Evolutionary conservation across 768 basidiomycete species (phyloP), one percentile per base, ranked within the genome.

Genomic region (Suillus plorans): DNA sequence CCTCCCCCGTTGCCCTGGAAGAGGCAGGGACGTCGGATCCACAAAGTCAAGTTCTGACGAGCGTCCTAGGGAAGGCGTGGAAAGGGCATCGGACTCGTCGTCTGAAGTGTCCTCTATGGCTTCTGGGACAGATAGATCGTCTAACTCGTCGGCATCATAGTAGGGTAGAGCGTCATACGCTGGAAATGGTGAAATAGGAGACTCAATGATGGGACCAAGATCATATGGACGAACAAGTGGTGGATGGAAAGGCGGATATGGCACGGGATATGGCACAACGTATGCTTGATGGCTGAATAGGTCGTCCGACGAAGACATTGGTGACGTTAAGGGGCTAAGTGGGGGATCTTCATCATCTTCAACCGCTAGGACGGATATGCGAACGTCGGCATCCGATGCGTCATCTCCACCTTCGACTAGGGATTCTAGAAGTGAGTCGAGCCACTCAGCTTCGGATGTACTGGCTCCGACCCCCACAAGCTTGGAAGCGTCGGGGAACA

Each of bases 31-130:
- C 62, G 84, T 79, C 58, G 84, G 79, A 72, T 87, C 84, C 52
- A 80, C 68, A 61, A 85, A 79, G 62, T 81, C 80, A 66, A 87
- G 74, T 57, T 86, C 84, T 20, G 86, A 83, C 49, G 89, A 89
- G 67, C 81, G 81, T 69, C 83, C 81, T 56, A 85, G 69, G 49
- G 85, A 88, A 57, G 88, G 89, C 8, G 89, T 88, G 12, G 84
- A 83, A 12, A 81, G 84, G 5, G 84, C 78, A 69, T 93, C 91
- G 18, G 91, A 91, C 80, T 92, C 92, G 79, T 93, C 91, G 78
- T 93, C 92, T 53, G 91, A 93, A 44, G 84, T 85, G 76, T 93
- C 91, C 74, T 92, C 91, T 82, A 92, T 90, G 49, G 90, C 87
- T 71, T 92, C 91, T 52, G 90, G 91, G 50, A 92, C 85, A 36